Base-by-base conservation (phyloP, 805 yeast species). In the Lipomyces kockii region DNA sequence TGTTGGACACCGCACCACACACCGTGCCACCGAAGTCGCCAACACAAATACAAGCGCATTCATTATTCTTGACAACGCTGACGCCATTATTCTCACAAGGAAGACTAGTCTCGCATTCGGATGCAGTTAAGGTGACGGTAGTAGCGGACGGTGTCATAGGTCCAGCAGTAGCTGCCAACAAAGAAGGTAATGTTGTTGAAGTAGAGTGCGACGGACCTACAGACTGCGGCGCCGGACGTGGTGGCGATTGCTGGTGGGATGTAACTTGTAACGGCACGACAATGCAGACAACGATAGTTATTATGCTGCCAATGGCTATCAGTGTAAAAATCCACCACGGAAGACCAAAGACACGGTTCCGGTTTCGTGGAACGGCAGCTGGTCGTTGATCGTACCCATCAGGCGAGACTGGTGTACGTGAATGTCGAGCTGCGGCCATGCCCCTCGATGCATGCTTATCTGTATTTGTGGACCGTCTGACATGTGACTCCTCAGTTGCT, bases 211-310 rank as follows among this genome's bases (percentile, higher is more conserved):
- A 39, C n/a, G 12, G 54, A 17, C 59, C 55, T 29, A 58, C 2
- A 25, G 62, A 37, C 4, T 63, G 46, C 17, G 58, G 20, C 1
- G 55, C 37, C 14, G 51, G 35, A 7, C 12, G 17, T 25, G 61
- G 29, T 35, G 53, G 22, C 37, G 39, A 32, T 34, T 43, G 52
- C 3, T 58, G 58, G 12, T 53, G 29, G 37, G 53, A 22, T 43
- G 56, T 55, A 39, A 67, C 64, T 52, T 65, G 68, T 14, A 63
- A 49, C 22, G 71, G 71, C n/a, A 67, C 71, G n/a, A 67, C 68
- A 29, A 67, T 53, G 58, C 60, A 34, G 54, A 67, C 60, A 20
- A 65, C 62, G 14, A 67, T 57, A 14, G 62, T 53, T 29, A 32
- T 29, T 29, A 65, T 37, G 20, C 51, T 52, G 8, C 27, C 43